Base-by-base conservation (phyloP, 345 rosid species). In the Xanthoceras sorbifolium region DNA sequence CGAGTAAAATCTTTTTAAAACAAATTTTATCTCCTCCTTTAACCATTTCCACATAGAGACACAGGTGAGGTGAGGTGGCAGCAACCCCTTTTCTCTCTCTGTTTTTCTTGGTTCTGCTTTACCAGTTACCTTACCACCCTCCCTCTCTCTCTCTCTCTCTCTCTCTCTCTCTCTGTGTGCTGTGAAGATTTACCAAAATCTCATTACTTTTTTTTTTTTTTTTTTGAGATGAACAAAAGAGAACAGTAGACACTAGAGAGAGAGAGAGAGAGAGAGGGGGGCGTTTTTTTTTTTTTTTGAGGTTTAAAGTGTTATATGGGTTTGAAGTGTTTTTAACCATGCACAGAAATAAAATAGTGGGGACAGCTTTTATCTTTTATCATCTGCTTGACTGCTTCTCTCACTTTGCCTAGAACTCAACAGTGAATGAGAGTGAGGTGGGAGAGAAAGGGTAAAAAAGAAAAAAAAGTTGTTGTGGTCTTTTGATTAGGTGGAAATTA, bases 341-440 rank as follows among this genome's bases (percentile, higher is more conserved):
- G 52, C 65, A 82, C 59, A 42, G 14, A 8, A 67, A 28, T 15
- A 40, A 31, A 63, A 76, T 15, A 7, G 86, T 84, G 86, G 86
- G 87, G 85, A 84, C 89, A 86, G 69, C 57, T 77, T 77, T 80
- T 82, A 77, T 83, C 85, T 84, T 73, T 73, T 48, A 26, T 6
- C 46, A 28, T 54, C 77, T 73, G 25, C 60, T 42, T 67, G 20
- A 36, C 77, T 73, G 25, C 60, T 42, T 67, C 70, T 78, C 76
- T 64, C 48, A 11, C 70, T 32, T 50, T 76, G 74, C 61, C 80
- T 84, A 69, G 71, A 70, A 65, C 64, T 18, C 71, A 80, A 73
- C 84, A 76, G 71, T 73, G 36, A 31, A 11, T 5, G 42, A 36
- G 36, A 32, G 23, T 23, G 31, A 10, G 5, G 28, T 20, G 6